Percentiles rank a stretch among this genome's conserved stretches.
Conservation (phyloP, 352 stramenopile species). For the Lagenidium sp. region DNA sequence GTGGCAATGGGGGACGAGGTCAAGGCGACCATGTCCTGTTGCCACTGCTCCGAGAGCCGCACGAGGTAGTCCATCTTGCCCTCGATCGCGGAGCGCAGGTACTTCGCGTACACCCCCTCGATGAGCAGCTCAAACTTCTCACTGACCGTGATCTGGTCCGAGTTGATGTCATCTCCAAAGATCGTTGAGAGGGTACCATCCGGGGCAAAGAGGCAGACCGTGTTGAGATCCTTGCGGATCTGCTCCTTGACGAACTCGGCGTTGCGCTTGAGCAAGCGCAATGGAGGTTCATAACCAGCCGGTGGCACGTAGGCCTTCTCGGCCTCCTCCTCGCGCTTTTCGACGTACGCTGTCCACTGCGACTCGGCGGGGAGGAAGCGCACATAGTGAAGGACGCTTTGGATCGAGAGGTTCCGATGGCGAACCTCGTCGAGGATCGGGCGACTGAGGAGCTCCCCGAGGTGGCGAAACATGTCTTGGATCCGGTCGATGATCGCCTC, state of each 20-base stretch:
- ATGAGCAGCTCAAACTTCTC: slow-evolving; percentile 61
- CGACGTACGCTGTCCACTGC: slow-evolving; percentile 61
- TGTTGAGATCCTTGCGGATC: slow-evolving; percentile 63
- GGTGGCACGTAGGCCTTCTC: slow-evolving; percentile 26
- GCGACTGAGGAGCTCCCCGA: slow-evolving; percentile 34
- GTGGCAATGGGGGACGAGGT: slow-evolving; percentile 8
- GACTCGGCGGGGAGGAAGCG: slow-evolving; percentile 47
- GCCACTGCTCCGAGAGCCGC: slow-evolving; percentile 47
- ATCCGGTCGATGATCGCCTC: slow-evolving; percentile 47
- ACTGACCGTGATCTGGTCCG: slow-evolving; percentile 34
- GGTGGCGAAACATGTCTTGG: slow-evolving; percentile 59
- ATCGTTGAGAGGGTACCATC: slow-evolving; percentile 62
- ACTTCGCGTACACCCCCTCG: slow-evolving; percentile 44
- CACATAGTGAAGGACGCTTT: slow-evolving; percentile 49
- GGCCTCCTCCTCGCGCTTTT: slow-evolving; percentile 48
- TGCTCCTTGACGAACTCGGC: slow-evolving; percentile 70
- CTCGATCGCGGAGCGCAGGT: slow-evolving; percentile 37
- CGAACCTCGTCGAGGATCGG: slow-evolving; percentile 44
- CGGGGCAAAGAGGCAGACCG: slow-evolving; percentile 50
- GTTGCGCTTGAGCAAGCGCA: slow-evolving; percentile 33
- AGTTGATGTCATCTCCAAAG: slow-evolving; percentile 46
- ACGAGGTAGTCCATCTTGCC: slow-evolving; percentile 47
- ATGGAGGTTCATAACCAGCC: slow-evolving; percentile 6
- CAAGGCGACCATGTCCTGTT: slow-evolving; percentile 29
- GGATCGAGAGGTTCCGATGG: slow-evolving; percentile 40